A percentile compares a stretch with the other conserved stretches of the same genome.
These are phyloP conservation scores for Mycena citricolor DNA, from an alignment of 1,284 basidiomycete genomes.

Conservation along the genomic window DNA sequence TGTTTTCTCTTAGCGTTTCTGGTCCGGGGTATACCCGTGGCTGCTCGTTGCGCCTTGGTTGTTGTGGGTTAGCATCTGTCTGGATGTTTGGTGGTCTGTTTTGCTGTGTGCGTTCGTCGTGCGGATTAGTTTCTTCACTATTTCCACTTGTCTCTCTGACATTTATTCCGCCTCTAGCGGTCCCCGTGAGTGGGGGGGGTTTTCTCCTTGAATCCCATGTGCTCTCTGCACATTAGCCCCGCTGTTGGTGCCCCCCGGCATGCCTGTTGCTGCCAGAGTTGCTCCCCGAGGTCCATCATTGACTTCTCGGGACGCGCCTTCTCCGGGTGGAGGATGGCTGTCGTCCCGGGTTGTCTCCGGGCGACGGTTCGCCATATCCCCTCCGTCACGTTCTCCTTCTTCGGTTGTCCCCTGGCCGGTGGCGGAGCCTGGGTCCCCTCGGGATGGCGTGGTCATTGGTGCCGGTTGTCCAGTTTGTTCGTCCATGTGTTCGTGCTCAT, in stretches of 20 bases:
- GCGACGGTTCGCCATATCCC: conserved; percentile 5
- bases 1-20: background rate
- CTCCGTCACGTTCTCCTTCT: conserved; percentile 3
- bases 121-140: no score
- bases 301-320: background rate
- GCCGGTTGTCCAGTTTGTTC: no score
- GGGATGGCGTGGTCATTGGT: no score
- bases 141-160: no score
- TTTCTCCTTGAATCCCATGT: background rate
- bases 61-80: background rate
- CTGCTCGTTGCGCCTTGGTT: background rate
- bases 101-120: background rate
- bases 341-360: conserved; percentile 4
- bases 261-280: conserved; percentile 10
- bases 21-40: background rate
- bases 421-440: no score
- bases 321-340: conserved; percentile 2
- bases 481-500: no score
- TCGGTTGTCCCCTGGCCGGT: background rate
- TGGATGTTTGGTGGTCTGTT: background rate
- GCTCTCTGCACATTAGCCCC: background rate
- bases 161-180: conserved; percentile 2
- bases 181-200: background rate
- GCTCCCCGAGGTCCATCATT: conserved; percentile 8
- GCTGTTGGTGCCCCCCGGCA: conserved; percentile 2